Evolutionary conservation across 2,329 filamentous ascomycete genomes (phyloP), one percentile per base, ranked within the genome.

Genomic region (Westerdykella aurantiaca): DNA sequence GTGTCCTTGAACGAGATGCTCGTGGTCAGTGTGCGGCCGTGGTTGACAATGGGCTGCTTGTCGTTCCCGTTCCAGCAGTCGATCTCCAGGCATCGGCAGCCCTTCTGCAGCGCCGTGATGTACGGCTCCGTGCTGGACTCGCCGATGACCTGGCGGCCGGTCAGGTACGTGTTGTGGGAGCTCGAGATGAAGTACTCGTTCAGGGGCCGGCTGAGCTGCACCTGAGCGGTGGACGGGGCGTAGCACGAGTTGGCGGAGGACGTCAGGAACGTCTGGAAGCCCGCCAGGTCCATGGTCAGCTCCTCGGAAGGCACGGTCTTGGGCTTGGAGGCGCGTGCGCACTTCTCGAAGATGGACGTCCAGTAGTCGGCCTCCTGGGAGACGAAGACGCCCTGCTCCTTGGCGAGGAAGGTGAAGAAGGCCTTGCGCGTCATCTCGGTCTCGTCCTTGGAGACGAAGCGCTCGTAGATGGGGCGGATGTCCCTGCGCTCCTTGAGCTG

Each of bases 101-200:
- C 90, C 47, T 87, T 85, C 50, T 87, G 83, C 6, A 98, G 77
- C 3, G 90, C 88, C 7, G 83, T 82, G 56, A 97, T 94, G 69
- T 98, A 98, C 35, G 89, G 89, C 67, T 98, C 93, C 2, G 94
- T 86, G 61, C 90, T 97, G 2, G 93, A 96, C 37, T 86, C 80
- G 22, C 91, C 91, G 10, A 83, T 85, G 2, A 97, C 83, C 66
- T 98, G 93, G 42, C 90, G 83, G 12, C 93, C 93, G 4, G 94
- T 76, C 1, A 98, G 82, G 60, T 98, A 98, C 0, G 93, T 98
- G 69, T 98, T 98, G 75, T 98, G 93, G 1, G 93, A 97, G 72
- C 90, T 96, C 1, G 91, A 97, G 53, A 98, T 93, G 72, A 89
- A 96, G 68, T 98, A 98, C 63, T 97, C 91, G 63, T 95, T 95